These are phyloP conservation scores for Tulasnella sp. DNA, from an alignment of 768 basidiomycete species.

Conservation along the genomic window DNA sequence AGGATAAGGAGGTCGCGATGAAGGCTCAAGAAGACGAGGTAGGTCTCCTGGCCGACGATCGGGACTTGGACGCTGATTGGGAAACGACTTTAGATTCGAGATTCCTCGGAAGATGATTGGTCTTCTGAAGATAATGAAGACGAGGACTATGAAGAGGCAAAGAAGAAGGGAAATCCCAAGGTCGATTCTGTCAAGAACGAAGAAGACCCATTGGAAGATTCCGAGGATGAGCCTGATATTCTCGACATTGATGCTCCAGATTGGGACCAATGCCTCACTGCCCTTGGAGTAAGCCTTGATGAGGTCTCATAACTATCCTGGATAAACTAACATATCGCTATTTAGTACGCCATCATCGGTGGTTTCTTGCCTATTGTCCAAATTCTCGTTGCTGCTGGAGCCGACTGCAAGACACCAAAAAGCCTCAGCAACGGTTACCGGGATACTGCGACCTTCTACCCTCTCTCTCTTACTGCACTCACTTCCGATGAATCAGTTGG, in stretches of 20 bases:
- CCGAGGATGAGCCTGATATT: neutral
- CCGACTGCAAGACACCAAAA: conserved; percentile 37
- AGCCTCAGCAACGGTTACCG: conserved; percentile 29
- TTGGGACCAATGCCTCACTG: neutral
- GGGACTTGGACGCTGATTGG: neutral
- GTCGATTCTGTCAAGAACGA: neutral
- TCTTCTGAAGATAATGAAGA: conserved; percentile 17
- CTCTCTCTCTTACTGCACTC: conserved; percentile 29
- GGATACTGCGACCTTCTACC: conserved; percentile 23
- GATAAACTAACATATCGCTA: neutral
- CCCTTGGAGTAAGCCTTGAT: neutral
- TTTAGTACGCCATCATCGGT: conserved; percentile 29
- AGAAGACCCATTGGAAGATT: neutral
- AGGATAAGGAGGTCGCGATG: neutral
- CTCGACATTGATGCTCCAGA: neutral
- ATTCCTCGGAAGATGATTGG: conserved; percentile 18
- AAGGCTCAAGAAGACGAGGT: conserved; percentile 27
- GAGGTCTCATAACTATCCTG: neutral
- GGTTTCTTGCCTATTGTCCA: conserved; percentile 42
- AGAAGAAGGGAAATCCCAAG: conserved; percentile 22
- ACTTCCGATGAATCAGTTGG: conserved; percentile 27
- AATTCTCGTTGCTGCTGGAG: conserved; percentile 41
- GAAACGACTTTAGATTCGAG: conserved; percentile 22
- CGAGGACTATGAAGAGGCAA: conserved; percentile 37
- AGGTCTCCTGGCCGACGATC: neutral